Conservation (phyloP, 2,329 filamentous ascomycete species). For the Parasarocladium wereldwijsianum region DNA sequence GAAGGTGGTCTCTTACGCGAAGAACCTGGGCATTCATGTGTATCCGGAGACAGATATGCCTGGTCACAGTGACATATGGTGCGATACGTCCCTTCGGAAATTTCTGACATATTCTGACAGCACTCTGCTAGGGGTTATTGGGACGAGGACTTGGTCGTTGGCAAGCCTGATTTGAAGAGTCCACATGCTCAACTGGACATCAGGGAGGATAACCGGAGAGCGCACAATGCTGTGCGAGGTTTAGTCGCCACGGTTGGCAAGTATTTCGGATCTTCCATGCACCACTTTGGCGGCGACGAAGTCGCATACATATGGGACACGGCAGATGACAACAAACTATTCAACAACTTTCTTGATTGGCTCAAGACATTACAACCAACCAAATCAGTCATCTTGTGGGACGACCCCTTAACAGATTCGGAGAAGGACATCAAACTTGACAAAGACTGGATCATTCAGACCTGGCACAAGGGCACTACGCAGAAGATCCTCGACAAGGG, state of each 20-base stretch:
- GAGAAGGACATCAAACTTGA: conserved; percentile 3
- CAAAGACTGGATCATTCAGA: conserved; percentile 3
- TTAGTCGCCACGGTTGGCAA: conserved; percentile 1
- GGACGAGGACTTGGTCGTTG: conserved; percentile 2
- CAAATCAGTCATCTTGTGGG: conserved; percentile 2
- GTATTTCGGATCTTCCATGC: conserved; percentile 3
- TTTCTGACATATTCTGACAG: conserved; percentile 2
- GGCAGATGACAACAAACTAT: conserved; percentile 1
- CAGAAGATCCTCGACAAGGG: conserved; percentile 1
- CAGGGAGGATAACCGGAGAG: neutral
- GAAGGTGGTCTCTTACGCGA: conserved; percentile 2
- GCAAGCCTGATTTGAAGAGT: conserved; percentile 1
- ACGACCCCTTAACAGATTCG: conserved; percentile 1
- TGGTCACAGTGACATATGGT: conserved; percentile 3
- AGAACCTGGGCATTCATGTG: conserved; percentile 3
- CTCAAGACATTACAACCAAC: conserved; percentile 1
- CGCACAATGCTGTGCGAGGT: neutral
- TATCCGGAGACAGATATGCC: conserved; percentile 4
- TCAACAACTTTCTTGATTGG: conserved; percentile 4
- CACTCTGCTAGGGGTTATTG: conserved; percentile 1
- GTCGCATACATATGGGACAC: conserved; percentile 3
- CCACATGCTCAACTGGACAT: conserved; percentile 3
- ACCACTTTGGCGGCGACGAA: conserved; percentile 4
- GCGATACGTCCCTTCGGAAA: neutral
- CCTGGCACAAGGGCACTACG: conserved; percentile 2